Base-by-base conservation (phyloP, 805 yeast species). In the Blastobotrys terrestris region DNA sequence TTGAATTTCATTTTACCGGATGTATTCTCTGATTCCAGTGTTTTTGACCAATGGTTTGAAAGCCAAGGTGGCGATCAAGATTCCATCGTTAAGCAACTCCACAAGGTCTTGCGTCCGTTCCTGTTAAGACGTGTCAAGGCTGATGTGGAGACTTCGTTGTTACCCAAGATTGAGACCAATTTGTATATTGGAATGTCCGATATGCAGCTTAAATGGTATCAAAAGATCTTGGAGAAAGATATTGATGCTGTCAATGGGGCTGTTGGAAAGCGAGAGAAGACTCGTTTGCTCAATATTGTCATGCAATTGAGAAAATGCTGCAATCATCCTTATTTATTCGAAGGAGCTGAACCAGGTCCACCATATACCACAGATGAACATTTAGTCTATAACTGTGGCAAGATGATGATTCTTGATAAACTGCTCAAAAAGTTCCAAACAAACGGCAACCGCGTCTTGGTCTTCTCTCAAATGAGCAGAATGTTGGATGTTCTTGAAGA, bases 331-430 rank as follows among this genome's bases (percentile, higher is more conserved):
- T 92, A 94, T 68, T 72, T 92, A 51, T 94, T 94, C 64, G 98
- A 92, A 67, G 98, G 99, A n/a, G 99, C 98, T 1, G 98, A 91
- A 68, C 98, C 97, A 0, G 98, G 98, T 7, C 98, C 98, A 1
- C 98, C 98, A 0, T 92, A 77, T 64, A 92, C 97, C 1, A 92
- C 95, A 0, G 97, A 90, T 68, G 97, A 91, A 67, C 98, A 92
- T 70, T 75, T 92, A 57, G 84, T 91, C n/a, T 83, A 62, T 72
- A 92, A 92, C 66, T 78, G 96, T 4, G 97, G 96, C 31, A 91
- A 91, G 67, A 87, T 91, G 91, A 77, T 87, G 51, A 87, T 92
- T 39, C 71, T 91, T 52, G 98, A 91, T 66, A 88, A 88, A 63
- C 73, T 91, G 64, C 71, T 92, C 60, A 82, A 81, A 59, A 84